phyloP scores from a whole-genome alignment of 208 protist genomes.

The Angomonas ambiguus region DNA sequence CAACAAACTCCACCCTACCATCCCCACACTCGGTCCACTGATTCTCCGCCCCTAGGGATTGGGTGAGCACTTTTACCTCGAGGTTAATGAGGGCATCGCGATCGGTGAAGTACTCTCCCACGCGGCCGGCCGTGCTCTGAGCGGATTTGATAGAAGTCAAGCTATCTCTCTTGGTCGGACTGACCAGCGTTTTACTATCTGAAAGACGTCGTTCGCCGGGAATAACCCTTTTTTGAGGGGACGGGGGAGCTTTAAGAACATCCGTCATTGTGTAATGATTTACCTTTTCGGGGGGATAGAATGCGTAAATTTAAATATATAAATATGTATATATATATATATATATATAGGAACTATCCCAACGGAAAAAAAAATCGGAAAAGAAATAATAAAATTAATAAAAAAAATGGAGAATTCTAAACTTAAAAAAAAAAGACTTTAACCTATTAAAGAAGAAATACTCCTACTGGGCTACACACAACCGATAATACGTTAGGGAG shows the following conservation, averaged over 20 bases:
- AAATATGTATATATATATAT: neutral
- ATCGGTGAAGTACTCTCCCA: neutral
- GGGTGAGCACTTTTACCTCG: slow-evolving; percentile 69
- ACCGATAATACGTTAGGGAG: neutral
- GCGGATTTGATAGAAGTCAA: neutral
- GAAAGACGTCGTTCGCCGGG: neutral
- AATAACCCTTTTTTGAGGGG: neutral
- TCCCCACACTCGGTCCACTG: slow-evolving; percentile 66
- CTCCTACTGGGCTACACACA: no score
- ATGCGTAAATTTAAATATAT: no score
- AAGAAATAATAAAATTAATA: slow-evolving; percentile 12
- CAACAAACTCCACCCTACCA: slow-evolving; percentile 48
- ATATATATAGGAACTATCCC: neutral
- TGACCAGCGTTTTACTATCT: neutral
- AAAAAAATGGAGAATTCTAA: neutral
- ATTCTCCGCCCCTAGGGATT: slow-evolving; percentile 62
- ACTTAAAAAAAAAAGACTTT: slow-evolving; percentile 7
- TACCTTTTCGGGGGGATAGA: neutral
- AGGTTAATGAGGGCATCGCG: slow-evolving; percentile 48
- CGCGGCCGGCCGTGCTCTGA: neutral
- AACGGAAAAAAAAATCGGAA: slow-evolving; percentile 1
- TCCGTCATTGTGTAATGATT: neutral
- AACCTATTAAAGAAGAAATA: no score
- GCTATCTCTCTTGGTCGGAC: neutral
- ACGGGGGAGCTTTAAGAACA: neutral